Conservation (phyloP, 2,329 filamentous ascomycete species). For the Curvularia spicifera region DNA sequence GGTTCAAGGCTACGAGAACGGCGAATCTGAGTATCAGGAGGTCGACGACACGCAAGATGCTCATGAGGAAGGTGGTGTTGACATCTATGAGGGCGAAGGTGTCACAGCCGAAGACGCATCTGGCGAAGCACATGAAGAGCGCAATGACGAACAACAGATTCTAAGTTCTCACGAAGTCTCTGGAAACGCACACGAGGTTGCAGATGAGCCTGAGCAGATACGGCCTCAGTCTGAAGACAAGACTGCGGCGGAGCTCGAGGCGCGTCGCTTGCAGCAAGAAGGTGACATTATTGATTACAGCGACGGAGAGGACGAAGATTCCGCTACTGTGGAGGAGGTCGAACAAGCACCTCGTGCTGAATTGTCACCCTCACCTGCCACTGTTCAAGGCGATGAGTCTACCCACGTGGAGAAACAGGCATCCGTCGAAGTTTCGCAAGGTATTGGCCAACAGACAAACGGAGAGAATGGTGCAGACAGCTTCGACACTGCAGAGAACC, state of each 20-base stretch:
- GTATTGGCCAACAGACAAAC: conserved; percentile 6
- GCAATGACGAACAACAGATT: conserved; percentile 2
- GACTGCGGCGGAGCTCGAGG: conserved; percentile 13
- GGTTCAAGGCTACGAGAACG: neutral
- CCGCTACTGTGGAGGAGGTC: conserved; percentile 18
- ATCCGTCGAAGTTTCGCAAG: conserved; percentile 4
- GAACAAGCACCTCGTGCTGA: conserved; percentile 19
- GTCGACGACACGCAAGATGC: conserved; percentile 1
- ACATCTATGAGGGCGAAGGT: conserved; percentile 3
- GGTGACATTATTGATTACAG: conserved; percentile 59
- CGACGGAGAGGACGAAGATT: conserved; percentile 52
- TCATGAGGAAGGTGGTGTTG: conserved; percentile 2
- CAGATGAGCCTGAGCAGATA: conserved; percentile 1
- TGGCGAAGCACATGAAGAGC: conserved; percentile 4
- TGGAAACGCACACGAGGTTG: conserved; percentile 3
- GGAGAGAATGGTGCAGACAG: conserved; percentile 10
- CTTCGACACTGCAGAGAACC: conserved; percentile 10
- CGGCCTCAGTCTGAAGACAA: conserved; percentile 3
- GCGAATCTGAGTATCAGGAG: neutral
- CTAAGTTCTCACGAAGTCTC: conserved; percentile 4
- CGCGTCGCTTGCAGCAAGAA: conserved; percentile 33
- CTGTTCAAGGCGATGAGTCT: conserved; percentile 43
- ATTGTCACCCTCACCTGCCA: conserved; percentile 40
- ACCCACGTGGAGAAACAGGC: conserved; percentile 19
- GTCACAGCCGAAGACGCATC: neutral